A percentile compares a stretch with the other conserved stretches of the same genome.
These are phyloP conservation scores for Torrubiella hemipterigena DNA, from an alignment of 2,329 filamentous ascomycete genomes.

Conservation along the genomic window DNA sequence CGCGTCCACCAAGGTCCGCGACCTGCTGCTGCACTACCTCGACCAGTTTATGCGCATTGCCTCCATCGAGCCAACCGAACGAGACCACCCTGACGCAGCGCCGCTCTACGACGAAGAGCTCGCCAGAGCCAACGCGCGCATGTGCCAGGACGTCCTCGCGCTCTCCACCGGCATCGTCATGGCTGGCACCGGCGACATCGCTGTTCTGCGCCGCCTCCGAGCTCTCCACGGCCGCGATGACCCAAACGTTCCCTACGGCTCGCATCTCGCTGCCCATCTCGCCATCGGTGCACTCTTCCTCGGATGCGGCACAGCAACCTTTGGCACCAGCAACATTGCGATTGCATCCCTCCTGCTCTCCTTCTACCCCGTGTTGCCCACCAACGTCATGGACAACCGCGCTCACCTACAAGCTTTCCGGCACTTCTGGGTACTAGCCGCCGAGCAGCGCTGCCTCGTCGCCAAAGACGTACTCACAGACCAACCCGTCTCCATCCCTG, in stretches of 20 bases:
- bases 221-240: constrained; percentile 81
- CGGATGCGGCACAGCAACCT: constrained; percentile 83
- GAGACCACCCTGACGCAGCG: constrained; percentile 15
- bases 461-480: constrained; percentile 77
- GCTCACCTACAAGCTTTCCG: constrained; percentile 93
- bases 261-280: constrained; percentile 84
- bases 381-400: constrained; percentile 81
- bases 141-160: constrained; percentile 82
- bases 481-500: constrained; percentile 62
- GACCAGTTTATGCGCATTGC: constrained; percentile 77
- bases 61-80: constrained; percentile 33
- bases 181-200: constrained; percentile 87
- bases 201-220: constrained; percentile 73
- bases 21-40: constrained; percentile 72
- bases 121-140: constrained; percentile 69
- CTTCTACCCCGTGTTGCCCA: constrained; percentile 90
- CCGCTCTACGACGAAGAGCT: constrained; percentile 71
- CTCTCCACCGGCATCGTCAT: constrained; percentile 79
- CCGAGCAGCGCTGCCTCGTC: constrained; percentile 79
- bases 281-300: constrained; percentile 86
- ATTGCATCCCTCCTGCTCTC: constrained; percentile 77
- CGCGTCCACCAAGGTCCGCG: constrained; percentile 56
- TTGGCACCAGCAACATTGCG: constrained; percentile 78
- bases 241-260: constrained; percentile 77
- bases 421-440: constrained; percentile 92